Evolutionary conservation across 441 rosid species (phyloP).

Genomic region (Dalechampia spathulata): DNA sequence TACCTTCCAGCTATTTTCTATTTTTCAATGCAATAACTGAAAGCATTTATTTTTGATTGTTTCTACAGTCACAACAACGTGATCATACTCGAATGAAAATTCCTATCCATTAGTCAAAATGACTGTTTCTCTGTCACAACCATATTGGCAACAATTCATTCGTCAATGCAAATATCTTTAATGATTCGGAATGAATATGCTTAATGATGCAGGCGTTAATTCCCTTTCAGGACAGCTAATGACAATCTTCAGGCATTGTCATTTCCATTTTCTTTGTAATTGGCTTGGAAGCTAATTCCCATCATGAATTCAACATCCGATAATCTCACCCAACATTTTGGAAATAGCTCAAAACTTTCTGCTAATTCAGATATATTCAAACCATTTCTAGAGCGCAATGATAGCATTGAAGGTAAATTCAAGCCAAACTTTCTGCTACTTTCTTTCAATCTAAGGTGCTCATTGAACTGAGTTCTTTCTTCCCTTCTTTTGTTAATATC

Average conservation of each 20-base stretch:
- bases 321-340: conserved; percentile 15
- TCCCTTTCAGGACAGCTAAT: conserved; percentile 11
- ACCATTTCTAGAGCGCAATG: conserved; percentile 1
- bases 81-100: no score
- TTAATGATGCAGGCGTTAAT: conserved; percentile 4
- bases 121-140: no score
- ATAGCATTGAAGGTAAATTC: conserved; percentile 26
- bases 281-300: conserved; percentile 19
- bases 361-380: conserved; percentile 19
- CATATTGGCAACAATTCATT: no score
- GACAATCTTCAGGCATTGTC: conserved; percentile 4
- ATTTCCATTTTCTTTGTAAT: conserved; percentile 13
- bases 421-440: background rate
- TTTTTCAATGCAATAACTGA: no score
- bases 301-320: conserved; percentile 37
- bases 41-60: no score
- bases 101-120: no score
- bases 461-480: background rate
- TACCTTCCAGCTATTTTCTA: no score
- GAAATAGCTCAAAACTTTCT: conserved; percentile 13
- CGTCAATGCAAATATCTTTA: no score
- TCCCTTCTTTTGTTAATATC: background rate
- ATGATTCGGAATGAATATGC: background rate
- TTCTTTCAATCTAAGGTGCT: background rate
- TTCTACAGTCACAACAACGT: no score